phyloP scores from a whole-genome alignment of 257 asterid genomes.

The Lavandula angustifolia region DNA sequence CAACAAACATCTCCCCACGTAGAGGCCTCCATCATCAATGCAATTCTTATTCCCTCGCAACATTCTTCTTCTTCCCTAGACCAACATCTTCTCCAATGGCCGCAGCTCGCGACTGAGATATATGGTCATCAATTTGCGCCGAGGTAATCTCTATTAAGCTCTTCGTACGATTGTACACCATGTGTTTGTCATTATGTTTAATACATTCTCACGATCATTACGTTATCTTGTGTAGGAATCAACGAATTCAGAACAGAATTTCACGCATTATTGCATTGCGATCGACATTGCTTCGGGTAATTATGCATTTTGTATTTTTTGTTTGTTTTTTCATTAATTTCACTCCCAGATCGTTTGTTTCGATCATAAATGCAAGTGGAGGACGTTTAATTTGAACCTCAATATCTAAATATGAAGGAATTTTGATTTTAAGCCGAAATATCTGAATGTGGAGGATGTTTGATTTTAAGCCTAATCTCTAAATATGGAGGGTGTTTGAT shows the following conservation, averaged over 20 bases:
- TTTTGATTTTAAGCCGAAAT: no score
- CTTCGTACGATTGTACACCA: background rate
- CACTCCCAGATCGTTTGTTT: slow-evolving; percentile 6
- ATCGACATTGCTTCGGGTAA: background rate
- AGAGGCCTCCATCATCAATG: background rate
- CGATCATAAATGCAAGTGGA: slow-evolving; percentile 8
- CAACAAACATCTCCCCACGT: slow-evolving; percentile 23
- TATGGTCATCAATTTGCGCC: no score
- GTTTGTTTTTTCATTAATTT: background rate
- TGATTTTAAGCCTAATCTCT: no score
- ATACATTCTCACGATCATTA: background rate
- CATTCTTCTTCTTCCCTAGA: background rate
- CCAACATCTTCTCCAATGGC: slow-evolving; percentile 18
- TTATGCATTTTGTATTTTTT: slow-evolving; percentile 7
- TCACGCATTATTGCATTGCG: no score
- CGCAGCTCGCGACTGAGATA: background rate
- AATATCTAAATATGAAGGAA: no score
- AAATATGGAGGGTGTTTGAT: no score
- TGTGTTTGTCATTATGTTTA: background rate
- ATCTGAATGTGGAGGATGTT: no score
- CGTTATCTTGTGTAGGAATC: no score
- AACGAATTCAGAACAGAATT: no score
- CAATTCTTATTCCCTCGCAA: background rate
- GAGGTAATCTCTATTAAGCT: slow-evolving; percentile 5
- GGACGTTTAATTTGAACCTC: background rate